phyloP scores from a whole-genome alignment of 169 alveolate species.

The Cryptosporidium sp. region DNA sequence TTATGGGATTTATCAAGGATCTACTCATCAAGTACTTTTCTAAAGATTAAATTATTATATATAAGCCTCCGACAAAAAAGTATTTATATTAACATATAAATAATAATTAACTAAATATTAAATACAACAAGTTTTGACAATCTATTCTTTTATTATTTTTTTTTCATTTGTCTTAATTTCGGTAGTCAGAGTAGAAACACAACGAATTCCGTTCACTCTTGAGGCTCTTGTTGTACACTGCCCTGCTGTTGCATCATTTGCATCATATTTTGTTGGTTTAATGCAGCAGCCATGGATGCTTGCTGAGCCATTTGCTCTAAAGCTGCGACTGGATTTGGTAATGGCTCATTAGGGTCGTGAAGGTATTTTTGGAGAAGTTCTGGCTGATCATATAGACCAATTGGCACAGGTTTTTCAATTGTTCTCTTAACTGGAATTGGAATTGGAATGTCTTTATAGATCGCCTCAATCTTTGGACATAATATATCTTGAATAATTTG shows the following conservation, averaged over 20 bases:
- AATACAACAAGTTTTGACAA: not conserved
- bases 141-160: not conserved
- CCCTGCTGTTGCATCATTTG: slow-evolving; percentile 25
- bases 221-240: not conserved
- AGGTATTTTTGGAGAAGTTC: slow-evolving; percentile 64
- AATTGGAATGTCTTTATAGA: slow-evolving; percentile 91
- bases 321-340: slow-evolving; percentile 65
- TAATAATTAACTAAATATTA: slow-evolving; percentile 12
- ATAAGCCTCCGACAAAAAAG: not conserved
- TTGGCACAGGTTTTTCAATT: slow-evolving; percentile 91
- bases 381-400: slow-evolving; percentile 75
- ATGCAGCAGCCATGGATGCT: slow-evolving; percentile 54
- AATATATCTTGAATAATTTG: slow-evolving; percentile 91
- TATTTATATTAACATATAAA: slow-evolving; percentile 4
- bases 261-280: slow-evolving; percentile 19
- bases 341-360: slow-evolving; percentile 70
- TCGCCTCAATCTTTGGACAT: slow-evolving; percentile 90
- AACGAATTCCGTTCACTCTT: slow-evolving; percentile 7
- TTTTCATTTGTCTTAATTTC: slow-evolving; percentile 8
- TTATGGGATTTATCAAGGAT: slow-evolving; percentile 67
- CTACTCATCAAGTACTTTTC: slow-evolving; percentile 37
- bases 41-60: not conserved
- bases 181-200: not conserved
- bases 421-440: slow-evolving; percentile 92
- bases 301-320: slow-evolving; percentile 72